Percentiles rank a stretch among this genome's conserved stretches.
These are phyloP conservation scores for Albugo candida DNA, from an alignment of 352 stramenopile genomes.

Conservation along the genomic window DNA sequence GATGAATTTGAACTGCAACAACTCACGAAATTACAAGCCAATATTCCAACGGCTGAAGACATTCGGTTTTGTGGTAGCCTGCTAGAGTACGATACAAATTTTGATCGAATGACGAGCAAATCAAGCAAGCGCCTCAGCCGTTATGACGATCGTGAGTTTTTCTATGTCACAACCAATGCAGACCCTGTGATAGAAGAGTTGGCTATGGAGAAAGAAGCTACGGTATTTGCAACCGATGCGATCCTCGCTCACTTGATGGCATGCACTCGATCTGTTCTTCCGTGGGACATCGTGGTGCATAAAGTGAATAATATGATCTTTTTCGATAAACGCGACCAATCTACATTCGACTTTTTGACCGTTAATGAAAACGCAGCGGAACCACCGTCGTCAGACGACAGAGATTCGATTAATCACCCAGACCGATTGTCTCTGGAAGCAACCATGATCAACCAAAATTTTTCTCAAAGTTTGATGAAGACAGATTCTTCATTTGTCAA, in stretches of 20 bases:
- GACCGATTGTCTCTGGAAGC: slow-evolving; percentile 91
- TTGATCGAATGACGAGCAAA: slow-evolving; percentile 85
- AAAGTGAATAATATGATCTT: slow-evolving; percentile 89
- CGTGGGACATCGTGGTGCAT: slow-evolving; percentile 93
- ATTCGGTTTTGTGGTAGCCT: slow-evolving; percentile 88
- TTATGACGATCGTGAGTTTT: slow-evolving; percentile 87
- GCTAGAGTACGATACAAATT: slow-evolving; percentile 87
- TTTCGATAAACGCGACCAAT: slow-evolving; percentile 94
- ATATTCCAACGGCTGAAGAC: slow-evolving; percentile 75
- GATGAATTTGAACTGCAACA: slow-evolving; percentile 94
- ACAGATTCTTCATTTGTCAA: slow-evolving; percentile 22
- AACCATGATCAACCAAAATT: slow-evolving; percentile 98
- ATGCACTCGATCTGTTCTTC: slow-evolving; percentile 88
- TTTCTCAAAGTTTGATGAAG: slow-evolving; percentile 94
- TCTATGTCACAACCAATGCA: slow-evolving; percentile 92
- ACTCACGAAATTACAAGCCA: slow-evolving; percentile 86
- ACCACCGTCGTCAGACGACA: slow-evolving; percentile 63
- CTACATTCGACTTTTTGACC: slow-evolving; percentile 87
- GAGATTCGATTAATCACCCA: slow-evolving; percentile 90
- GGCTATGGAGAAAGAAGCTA: slow-evolving; percentile 75
- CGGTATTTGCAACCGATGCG: slow-evolving; percentile 94
- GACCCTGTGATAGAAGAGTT: slow-evolving; percentile 92
- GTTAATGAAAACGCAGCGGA: slow-evolving; percentile 92
- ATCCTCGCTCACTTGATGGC: slow-evolving; percentile 96
- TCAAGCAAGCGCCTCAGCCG: slow-evolving; percentile 56